phyloP scores from a whole-genome alignment of 1,284 basidiomycete species.

The Leccinum insolens region DNA sequence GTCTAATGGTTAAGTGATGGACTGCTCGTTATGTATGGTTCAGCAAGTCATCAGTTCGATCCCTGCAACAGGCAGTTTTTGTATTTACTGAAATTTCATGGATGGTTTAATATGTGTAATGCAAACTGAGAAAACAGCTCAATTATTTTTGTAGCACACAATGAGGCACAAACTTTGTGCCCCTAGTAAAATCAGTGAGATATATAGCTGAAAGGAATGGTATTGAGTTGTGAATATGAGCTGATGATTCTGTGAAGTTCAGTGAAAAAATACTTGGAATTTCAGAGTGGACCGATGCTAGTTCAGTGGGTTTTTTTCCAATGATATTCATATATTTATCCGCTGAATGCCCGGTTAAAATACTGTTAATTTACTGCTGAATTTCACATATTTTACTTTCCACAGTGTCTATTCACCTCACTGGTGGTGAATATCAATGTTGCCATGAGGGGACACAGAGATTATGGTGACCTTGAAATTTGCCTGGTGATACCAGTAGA shows the following conservation, averaged over 20 bases:
- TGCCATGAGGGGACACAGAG: not conserved
- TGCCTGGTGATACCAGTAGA: not conserved
- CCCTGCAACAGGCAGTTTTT: not conserved
- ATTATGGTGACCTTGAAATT: not conserved
- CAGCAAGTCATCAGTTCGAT: not conserved
- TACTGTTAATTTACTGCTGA: not conserved
- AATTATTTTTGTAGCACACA: not conserved
- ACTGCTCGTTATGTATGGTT: not conserved
- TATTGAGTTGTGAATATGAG: too few relatives aligned
- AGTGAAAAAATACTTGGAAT: not conserved
- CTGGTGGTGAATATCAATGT: not conserved
- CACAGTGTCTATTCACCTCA: not conserved
- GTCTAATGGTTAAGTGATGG: not conserved
- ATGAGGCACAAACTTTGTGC: not conserved
- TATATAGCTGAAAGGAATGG: too few relatives aligned
- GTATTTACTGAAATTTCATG: not conserved
- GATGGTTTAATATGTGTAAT: not conserved
- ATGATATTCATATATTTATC: not conserved
- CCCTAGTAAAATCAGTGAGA: not conserved
- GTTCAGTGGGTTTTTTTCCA: conserved; percentile 6
- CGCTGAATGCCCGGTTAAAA: not conserved
- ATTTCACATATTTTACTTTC: conserved; percentile 1
- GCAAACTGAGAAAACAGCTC: too few relatives aligned
- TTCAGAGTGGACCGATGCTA: not conserved
- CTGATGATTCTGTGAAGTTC: not conserved